These are phyloP conservation scores for Geotrichum europaeum DNA, from an alignment of 1,139 yeast genomes.

Conservation along the genomic window DNA sequence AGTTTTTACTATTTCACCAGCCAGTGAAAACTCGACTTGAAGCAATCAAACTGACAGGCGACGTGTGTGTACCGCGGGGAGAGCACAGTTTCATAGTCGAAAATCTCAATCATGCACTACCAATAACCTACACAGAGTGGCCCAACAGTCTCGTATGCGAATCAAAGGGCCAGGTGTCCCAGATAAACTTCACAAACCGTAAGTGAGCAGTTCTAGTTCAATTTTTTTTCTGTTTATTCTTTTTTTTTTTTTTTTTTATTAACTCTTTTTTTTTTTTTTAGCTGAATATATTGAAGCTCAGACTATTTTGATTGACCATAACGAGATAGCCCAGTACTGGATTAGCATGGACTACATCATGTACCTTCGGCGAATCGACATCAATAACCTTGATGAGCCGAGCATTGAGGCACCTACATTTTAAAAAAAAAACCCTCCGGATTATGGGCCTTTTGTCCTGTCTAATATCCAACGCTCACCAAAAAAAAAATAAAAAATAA, in stretches of 20 bases:
- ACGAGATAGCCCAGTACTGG: slow-evolving; percentile 19
- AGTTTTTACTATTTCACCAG: slow-evolving; percentile 27
- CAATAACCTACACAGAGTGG: slow-evolving; percentile 25
- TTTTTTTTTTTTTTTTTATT: too few relatives aligned
- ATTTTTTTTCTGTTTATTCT: background rate
- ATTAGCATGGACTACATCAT: slow-evolving; percentile 16
- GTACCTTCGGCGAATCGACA: slow-evolving; percentile 17
- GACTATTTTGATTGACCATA: slow-evolving; percentile 24
- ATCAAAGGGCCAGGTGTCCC: slow-evolving; percentile 27
- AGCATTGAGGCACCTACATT: background rate
- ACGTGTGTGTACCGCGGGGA: slow-evolving; percentile 30
- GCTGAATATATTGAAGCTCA: slow-evolving; percentile 24
- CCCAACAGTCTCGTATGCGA: slow-evolving; percentile 25
- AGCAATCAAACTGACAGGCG: slow-evolving; percentile 31
- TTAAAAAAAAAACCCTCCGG: background rate
- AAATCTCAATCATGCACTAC: slow-evolving; percentile 21
- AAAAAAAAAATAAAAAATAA: background rate
- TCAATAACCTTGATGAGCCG: slow-evolving; percentile 2
- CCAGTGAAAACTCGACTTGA: slow-evolving; percentile 24
- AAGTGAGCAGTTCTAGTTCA: slow-evolving; percentile 9
- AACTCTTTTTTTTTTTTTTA: background rate
- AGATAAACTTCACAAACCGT: slow-evolving; percentile 23
- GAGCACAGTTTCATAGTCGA: slow-evolving; percentile 28
- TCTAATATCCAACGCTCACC: background rate
- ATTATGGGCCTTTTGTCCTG: background rate